These are phyloP conservation scores for Mycena rebaudengoi DNA, from an alignment of 768 basidiomycete species.

Conservation along the genomic window DNA sequence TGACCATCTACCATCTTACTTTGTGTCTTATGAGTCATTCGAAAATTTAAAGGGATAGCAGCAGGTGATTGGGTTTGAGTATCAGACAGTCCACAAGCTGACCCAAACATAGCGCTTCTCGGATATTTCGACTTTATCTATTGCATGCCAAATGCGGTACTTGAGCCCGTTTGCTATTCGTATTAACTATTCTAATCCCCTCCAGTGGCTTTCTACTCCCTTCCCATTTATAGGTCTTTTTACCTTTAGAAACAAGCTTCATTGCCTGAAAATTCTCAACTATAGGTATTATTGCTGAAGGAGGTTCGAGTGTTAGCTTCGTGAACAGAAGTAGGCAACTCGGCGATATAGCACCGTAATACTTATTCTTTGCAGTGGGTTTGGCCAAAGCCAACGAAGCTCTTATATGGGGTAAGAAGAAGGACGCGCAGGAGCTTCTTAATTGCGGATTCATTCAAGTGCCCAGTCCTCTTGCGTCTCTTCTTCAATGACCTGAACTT, in stretches of 20 bases:
- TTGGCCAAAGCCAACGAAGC: constrained; percentile 75
- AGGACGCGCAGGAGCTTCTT: constrained; percentile 63
- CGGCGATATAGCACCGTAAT: neutral
- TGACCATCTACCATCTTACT: neutral
- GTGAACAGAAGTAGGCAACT: constrained; percentile 64
- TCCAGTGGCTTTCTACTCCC: constrained; percentile 71
- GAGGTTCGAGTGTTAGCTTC: constrained; percentile 74
- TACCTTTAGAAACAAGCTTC: constrained; percentile 16
- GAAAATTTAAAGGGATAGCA: constrained; percentile 59
- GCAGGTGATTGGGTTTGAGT: constrained; percentile 68
- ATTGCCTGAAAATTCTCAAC: neutral
- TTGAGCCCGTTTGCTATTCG: too few species aligned
- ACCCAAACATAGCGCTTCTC: constrained; percentile 70
- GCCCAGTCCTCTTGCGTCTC: constrained; percentile 19
- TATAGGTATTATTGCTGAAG: constrained; percentile 71
- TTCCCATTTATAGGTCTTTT: constrained; percentile 69
- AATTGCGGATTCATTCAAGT: constrained; percentile 75
- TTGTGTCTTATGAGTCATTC: neutral
- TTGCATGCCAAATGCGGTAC: constrained; percentile 61
- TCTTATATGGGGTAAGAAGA: constrained; percentile 74
- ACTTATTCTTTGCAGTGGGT: constrained; percentile 58
- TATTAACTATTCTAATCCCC: too few species aligned
- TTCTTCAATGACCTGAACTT: constrained; percentile 12
- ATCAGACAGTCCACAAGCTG: too few species aligned
- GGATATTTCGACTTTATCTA: constrained; percentile 83